Base-by-base conservation (phyloP, 164 flowering plant species). In the Vitis amurensis region DNA sequence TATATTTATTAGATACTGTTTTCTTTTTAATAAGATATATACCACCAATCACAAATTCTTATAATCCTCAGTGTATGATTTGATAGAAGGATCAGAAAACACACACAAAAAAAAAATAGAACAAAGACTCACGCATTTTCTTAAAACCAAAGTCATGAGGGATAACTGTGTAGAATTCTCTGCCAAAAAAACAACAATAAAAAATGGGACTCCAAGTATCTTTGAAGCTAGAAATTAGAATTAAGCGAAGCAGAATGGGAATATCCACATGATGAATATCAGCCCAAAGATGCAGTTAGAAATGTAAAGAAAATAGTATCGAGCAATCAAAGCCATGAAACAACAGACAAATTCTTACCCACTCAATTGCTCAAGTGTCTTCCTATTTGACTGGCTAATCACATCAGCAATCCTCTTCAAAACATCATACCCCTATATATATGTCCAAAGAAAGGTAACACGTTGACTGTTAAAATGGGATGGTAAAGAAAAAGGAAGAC, bases 131-230 rank as follows among this genome's bases (percentile, higher is more conserved):
- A 94, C 99, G 73, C 97, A 91, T 94, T 80, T 94, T 92, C 63
- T 79, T 88, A 65, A 87, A 94, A 53, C 99, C 97, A 71, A 91
- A 94, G 75, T 94, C 97, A 77, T 92, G 99, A 68, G 99, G 99
- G 63, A 94, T 88, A 14, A 91, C 92, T 11, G 99, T 87, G 71
- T 92, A 94, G 66, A 94, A 94, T 77, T 91, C 95, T 64, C 98
- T 94, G 91, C 75, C 75, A 80, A 53, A 58, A 61, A 67, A 77
- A n/a, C 9, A 50, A 14, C 1, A 11, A 9, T 19, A 8, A 66
- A 53, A 67, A 62, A 10, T 51, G 58, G 44, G 50, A 37, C 50
- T 11, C 11, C 56, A 15, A 37, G 60, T 5, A 19, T 67, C 67
- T 27, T 59, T 29, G 53, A 12, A 30, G 8, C 7, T 14, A 50